These are phyloP conservation scores for Podospora australis DNA, from an alignment of 495 filamentous ascomycete species.

Conservation along the genomic window DNA sequence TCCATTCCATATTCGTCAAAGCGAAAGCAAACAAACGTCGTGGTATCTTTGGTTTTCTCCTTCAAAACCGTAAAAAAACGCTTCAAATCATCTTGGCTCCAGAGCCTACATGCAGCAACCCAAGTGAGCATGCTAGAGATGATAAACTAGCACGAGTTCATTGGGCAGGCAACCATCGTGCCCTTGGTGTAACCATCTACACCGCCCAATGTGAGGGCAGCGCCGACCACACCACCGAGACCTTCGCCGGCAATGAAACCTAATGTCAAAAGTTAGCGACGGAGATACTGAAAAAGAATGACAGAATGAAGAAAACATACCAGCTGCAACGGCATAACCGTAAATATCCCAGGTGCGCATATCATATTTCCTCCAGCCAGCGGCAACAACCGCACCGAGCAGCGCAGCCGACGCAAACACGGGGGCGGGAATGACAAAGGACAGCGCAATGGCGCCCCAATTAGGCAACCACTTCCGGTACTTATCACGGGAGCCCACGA, in stretches of 20 bases:
- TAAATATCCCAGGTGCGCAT: conserved; percentile 52
- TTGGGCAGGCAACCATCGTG: conserved; percentile 44
- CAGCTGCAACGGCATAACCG: conserved; percentile 61
- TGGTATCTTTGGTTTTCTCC: conserved; percentile 7
- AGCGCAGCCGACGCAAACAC: conserved; percentile 45
- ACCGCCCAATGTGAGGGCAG: conserved; percentile 47
- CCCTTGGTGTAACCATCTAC: conserved; percentile 43
- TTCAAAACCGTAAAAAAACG: not conserved
- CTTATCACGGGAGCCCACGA: conserved; percentile 40
- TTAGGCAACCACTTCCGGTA: conserved; percentile 57
- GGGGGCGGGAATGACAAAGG: conserved; percentile 49
- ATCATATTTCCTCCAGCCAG: conserved; percentile 52
- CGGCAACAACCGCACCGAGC: conserved; percentile 52
- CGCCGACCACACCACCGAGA: conserved; percentile 56
- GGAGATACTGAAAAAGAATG: not conserved
- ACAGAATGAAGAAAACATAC: conserved; percentile 9
- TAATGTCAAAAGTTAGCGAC: conserved; percentile 4
- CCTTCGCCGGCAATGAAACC: conserved; percentile 63
- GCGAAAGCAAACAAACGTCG: too few species aligned
- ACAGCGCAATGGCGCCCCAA: conserved; percentile 59
- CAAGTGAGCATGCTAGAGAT: not conserved
- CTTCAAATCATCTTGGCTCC: too few species aligned
- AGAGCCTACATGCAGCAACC: too few species aligned
- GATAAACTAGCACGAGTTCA: conserved; percentile 14
- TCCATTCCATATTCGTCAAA: too few species aligned